phyloP scores from a whole-genome alignment of 2,329 filamentous ascomycete genomes.

The Teratosphaeria viscida region DNA sequence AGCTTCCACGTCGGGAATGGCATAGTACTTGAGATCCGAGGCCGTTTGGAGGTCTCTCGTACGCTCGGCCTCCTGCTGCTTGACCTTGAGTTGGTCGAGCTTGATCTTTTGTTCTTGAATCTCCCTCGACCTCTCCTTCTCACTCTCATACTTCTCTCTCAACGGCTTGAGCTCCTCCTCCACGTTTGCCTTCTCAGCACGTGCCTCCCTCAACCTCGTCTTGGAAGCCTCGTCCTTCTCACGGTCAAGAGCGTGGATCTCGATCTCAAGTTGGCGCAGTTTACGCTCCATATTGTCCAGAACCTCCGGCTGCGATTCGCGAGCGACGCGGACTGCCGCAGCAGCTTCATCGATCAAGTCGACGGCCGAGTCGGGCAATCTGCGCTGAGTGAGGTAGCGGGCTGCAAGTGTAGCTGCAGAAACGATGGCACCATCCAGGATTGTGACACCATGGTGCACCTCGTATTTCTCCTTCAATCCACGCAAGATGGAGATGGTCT shows the following conservation, averaged over 20 bases:
- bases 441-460: slow-evolving; percentile 94
- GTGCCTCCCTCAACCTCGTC: slow-evolving; percentile 68
- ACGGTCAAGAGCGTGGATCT: slow-evolving; percentile 87
- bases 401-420: slow-evolving; percentile 83
- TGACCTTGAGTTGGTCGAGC: slow-evolving; percentile 81
- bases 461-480: slow-evolving; percentile 97
- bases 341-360: slow-evolving; percentile 94
- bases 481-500: slow-evolving; percentile 96
- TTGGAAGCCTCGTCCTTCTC: slow-evolving; percentile 93
- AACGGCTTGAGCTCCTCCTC: slow-evolving; percentile 86
- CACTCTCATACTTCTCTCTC: slow-evolving; percentile 88
- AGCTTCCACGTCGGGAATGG: slow-evolving; percentile 80
- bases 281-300: slow-evolving; percentile 90
- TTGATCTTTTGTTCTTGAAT: slow-evolving; percentile 87
- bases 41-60: slow-evolving; percentile 74
- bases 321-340: slow-evolving; percentile 86
- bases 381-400: slow-evolving; percentile 80
- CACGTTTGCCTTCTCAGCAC: slow-evolving; percentile 85
- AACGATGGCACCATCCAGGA: slow-evolving; percentile 87
- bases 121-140: slow-evolving; percentile 81
- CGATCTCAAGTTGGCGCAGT: slow-evolving; percentile 84
- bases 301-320: slow-evolving; percentile 92
- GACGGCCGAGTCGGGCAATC: slow-evolving; percentile 91
- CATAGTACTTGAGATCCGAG: slow-evolving; percentile 92
- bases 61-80: slow-evolving; percentile 86